phyloP scores from a whole-genome alignment of 768 basidiomycete genomes.

The Rhodocollybia butyracea region DNA sequence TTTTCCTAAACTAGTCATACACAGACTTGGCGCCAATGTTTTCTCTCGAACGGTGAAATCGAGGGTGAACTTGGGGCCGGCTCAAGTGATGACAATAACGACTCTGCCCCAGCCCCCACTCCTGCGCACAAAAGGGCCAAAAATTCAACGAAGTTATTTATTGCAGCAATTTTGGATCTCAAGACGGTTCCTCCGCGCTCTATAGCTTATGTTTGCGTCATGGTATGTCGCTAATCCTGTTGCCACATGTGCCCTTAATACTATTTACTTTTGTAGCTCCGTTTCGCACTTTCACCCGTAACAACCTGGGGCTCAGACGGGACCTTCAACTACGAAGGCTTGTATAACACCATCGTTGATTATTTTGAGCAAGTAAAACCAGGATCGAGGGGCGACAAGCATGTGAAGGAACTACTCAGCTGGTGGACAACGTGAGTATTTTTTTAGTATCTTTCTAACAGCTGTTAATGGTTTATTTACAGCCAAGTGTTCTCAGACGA shows the following conservation, averaged over 20 bases:
- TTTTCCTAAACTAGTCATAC: constrained; percentile 9
- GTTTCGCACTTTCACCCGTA: constrained; percentile 13
- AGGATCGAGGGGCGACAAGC: not conserved
- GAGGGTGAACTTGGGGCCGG: not conserved
- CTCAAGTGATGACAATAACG: not conserved
- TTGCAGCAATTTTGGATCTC: constrained; percentile 12
- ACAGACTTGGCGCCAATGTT: constrained; percentile 17
- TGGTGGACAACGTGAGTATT: constrained; percentile 1
- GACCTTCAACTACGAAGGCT: constrained; percentile 11
- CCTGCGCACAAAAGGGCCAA: not conserved
- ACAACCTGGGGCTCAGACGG: constrained; percentile 10
- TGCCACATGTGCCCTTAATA: not conserved
- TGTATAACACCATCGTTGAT: constrained; percentile 15
- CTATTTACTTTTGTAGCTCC: constrained; percentile 8
- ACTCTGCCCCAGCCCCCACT: no score
- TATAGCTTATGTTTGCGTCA: constrained; percentile 22
- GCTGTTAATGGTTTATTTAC: no score
- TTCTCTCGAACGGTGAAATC: constrained; percentile 13
- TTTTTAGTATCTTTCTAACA: no score
- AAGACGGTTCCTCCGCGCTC: constrained; percentile 15
- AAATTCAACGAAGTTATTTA: not conserved
- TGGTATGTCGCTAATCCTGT: constrained; percentile 13
- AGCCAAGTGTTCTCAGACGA: no score
- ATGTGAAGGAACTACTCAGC: constrained; percentile 2
- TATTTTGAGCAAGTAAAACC: constrained; percentile 10